A percentile compares a stretch with the other conserved stretches of the same genome.
Evolutionary conservation across 2,329 filamentous ascomycete species (phyloP).

Genomic region (Bipolaris zeicola): DNA sequence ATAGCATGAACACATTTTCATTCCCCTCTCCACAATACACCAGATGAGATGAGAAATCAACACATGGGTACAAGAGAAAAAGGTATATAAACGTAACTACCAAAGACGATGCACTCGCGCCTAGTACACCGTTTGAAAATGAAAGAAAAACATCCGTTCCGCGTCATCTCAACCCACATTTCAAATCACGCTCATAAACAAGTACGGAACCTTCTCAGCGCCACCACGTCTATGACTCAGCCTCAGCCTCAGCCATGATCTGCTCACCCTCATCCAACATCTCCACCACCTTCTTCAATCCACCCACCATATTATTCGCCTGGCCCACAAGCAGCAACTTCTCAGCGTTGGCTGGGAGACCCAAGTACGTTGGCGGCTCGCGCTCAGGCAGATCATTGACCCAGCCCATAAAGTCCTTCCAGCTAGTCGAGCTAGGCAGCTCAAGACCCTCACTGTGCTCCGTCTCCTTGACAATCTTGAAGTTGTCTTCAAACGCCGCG

Average conservation of each 20-base stretch:
- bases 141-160: not conserved
- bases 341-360: constrained; percentile 93
- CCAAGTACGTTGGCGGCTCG: constrained; percentile 93
- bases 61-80: not conserved
- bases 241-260: constrained; percentile 69
- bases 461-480: constrained; percentile 75
- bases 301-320: constrained; percentile 81
- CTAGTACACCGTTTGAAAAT: not conserved
- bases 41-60: not conserved
- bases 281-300: constrained; percentile 82
- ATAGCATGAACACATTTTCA: not conserved
- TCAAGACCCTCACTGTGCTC: constrained; percentile 65
- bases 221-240: constrained; percentile 6
- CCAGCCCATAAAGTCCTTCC: constrained; percentile 89
- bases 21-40: not conserved
- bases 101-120: not conserved
- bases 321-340: constrained; percentile 90
- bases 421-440: constrained; percentile 78
- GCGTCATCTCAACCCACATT: not conserved
- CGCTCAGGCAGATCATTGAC: constrained; percentile 90
- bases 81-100: not conserved
- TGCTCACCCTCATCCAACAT: constrained; percentile 94
- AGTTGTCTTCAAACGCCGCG: constrained; percentile 87
- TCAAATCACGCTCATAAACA: too few relatives aligned
- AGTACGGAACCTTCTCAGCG: not conserved